Evolutionary conservation across 2,329 filamentous ascomycete species (phyloP).

Genomic region (Chrysosporium keratinophilum): DNA sequence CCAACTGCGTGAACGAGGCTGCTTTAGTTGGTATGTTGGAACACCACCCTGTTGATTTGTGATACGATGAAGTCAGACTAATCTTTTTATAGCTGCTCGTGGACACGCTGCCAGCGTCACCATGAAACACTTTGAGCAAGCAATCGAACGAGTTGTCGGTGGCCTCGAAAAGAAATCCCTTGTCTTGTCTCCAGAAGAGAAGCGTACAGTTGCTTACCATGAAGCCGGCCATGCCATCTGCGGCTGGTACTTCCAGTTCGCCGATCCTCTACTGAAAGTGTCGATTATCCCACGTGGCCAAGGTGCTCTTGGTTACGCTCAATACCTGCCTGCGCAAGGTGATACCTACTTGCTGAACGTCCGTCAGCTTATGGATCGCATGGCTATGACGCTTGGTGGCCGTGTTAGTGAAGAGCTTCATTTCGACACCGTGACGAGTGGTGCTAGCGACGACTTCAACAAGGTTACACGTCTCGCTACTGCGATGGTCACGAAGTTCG

Average conservation of each 20-base stretch:
- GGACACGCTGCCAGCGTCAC: slow-evolving; percentile 67
- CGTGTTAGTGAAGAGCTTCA: slow-evolving; percentile 93
- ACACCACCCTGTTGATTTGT: background rate
- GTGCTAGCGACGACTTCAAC: slow-evolving; percentile 93
- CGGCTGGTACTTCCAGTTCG: slow-evolving; percentile 92
- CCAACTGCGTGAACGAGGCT: slow-evolving; percentile 96
- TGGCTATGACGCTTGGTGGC: slow-evolving; percentile 98
- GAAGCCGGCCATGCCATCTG: slow-evolving; percentile 97
- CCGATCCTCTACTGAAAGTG: slow-evolving; percentile 95
- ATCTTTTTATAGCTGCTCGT: slow-evolving; percentile 57
- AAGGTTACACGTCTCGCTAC: slow-evolving; percentile 95
- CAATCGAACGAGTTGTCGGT: slow-evolving; percentile 93
- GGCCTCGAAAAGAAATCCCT: slow-evolving; percentile 96
- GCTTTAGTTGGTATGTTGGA: slow-evolving; percentile 74
- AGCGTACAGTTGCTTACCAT: slow-evolving; percentile 93
- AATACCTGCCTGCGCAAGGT: slow-evolving; percentile 74
- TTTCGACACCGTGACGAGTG: slow-evolving; percentile 91
- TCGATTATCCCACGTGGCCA: slow-evolving; percentile 96
- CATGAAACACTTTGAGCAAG: slow-evolving; percentile 91
- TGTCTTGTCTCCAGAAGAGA: slow-evolving; percentile 85
- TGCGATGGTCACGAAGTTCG: slow-evolving; percentile 98
- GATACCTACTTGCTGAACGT: slow-evolving; percentile 95
- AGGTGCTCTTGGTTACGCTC: slow-evolving; percentile 87
- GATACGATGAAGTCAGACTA: background rate
- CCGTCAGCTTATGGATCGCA: slow-evolving; percentile 94